phyloP scores from a whole-genome alignment of 2,329 filamentous ascomycete species.

The Shiraia sp. region DNA sequence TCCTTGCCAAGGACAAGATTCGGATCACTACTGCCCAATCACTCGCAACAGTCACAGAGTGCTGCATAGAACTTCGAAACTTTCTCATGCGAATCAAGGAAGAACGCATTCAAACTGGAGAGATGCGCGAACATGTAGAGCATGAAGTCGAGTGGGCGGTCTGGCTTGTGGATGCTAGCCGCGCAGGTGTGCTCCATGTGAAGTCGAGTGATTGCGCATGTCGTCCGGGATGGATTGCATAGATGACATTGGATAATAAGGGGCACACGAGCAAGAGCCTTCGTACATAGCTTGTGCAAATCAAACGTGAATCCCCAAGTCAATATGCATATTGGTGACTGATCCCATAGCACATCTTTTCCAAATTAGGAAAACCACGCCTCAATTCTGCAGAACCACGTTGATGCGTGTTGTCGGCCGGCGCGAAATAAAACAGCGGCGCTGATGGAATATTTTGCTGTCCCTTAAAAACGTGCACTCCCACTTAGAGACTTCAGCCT shows the following conservation, averaged over 20 bases:
- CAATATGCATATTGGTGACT: no score
- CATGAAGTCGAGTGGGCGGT: constrained; percentile 37
- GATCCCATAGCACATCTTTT: no score
- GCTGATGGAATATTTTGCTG: no score
- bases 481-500: no score
- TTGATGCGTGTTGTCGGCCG: no score
- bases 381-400: no score
- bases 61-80: constrained; percentile 19
- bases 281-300: neutral
- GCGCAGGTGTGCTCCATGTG: constrained; percentile 35
- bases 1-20: constrained; percentile 7
- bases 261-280: neutral
- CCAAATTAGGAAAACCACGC: no score
- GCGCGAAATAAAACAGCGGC: no score
- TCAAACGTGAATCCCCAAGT: no score
- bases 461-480: no score
- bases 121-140: constrained; percentile 19
- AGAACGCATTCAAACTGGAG: constrained; percentile 27
- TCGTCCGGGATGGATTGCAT: constrained; percentile 28
- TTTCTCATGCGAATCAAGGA: constrained; percentile 19
- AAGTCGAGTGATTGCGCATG: constrained; percentile 29
- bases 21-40: neutral
- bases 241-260: neutral
- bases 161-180: constrained; percentile 31
- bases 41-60: constrained; percentile 6